Conservation (phyloP, 1,284 basidiomycete species). For the Tilletia indica region DNA sequence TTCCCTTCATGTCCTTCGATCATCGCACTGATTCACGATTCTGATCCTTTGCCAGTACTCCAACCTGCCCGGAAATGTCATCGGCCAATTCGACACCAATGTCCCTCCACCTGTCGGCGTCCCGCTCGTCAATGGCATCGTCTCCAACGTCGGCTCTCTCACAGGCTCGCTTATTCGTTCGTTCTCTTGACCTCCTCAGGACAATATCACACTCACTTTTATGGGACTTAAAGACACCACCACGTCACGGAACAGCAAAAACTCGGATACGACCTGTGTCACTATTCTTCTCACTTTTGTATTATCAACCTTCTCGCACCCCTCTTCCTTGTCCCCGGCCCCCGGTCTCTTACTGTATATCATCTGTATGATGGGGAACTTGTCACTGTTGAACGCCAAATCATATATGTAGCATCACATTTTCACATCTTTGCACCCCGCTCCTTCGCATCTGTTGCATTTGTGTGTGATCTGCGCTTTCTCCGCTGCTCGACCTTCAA, state of each 20-base stretch:
- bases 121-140: not conserved
- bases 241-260: not conserved
- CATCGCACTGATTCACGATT: not conserved
- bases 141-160: not conserved
- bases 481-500: too few species aligned
- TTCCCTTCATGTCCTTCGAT: too few species aligned
- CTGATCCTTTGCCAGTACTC: slow-evolving; percentile 26
- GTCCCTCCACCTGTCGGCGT: slow-evolving; percentile 19
- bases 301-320: too few species aligned
- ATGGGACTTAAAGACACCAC: not conserved
- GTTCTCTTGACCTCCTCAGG: too few species aligned
- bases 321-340: too few species aligned
- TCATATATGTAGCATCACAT: not conserved
- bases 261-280: not conserved
- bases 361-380: too few species aligned
- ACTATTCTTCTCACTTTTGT: not conserved
- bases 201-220: too few species aligned
- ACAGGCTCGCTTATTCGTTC: not conserved
- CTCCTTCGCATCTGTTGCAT: too few species aligned
- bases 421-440: too few species aligned
- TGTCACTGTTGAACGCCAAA: not conserved
- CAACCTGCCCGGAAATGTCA: slow-evolving; percentile 32
- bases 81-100: slow-evolving; percentile 29
- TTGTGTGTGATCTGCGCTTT: too few species aligned
- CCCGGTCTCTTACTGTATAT: too few species aligned